Base-by-base conservation (phyloP, 1,284 basidiomycete species). In the Irpex sp. region DNA sequence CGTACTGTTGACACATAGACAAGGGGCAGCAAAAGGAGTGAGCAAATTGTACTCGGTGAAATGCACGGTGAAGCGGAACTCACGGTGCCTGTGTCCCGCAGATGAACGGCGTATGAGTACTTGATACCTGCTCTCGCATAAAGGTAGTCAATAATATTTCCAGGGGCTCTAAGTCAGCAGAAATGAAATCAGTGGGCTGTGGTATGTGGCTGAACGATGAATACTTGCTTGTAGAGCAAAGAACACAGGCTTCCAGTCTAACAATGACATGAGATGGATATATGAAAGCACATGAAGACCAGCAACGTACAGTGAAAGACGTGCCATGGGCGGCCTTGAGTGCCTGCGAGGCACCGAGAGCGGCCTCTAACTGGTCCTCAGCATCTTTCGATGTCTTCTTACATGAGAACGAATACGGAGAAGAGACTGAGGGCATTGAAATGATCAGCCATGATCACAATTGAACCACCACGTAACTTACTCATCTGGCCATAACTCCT, bases 401-500 rank as follows among this genome's bases (percentile, higher is more conserved):
- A 76, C 93, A 95, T 2, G 87, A 86, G 70, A 86, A 90, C 0
- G 92, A 89, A 70, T 83, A 95, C 0, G 93, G 93, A 3, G 82
- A 74, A 0, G 86, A 87, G n/a, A 89, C 87, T 88, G 63, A 19
- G 19, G 9, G 35, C 31, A 58, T 31, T 6, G 56, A 17, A 59
- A 49, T 17, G 26, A 55, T 39, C 37, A 49, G 35, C 59, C 53
- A 39, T 21, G 8, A 13, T 31, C 51, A 19, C 19, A 54, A 8
- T 53, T 36, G 13, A 33, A 33, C 15, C 1, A 11, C 3, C 9
- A 21, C 33, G 56, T 2, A 9, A 81, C 88, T 65, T 68, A 93
- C 92, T 72, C 80, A 93, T 87, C 73, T 96, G 93, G 0, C 93
- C 93, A 71, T 94, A 95, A 68, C 85, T 89, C 67, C 94, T 83